Percentiles rank a stretch among this genome's conserved stretches.
Conservation (phyloP, 148 eudicot genomes). For the Fagopyrum homotropicum region DNA sequence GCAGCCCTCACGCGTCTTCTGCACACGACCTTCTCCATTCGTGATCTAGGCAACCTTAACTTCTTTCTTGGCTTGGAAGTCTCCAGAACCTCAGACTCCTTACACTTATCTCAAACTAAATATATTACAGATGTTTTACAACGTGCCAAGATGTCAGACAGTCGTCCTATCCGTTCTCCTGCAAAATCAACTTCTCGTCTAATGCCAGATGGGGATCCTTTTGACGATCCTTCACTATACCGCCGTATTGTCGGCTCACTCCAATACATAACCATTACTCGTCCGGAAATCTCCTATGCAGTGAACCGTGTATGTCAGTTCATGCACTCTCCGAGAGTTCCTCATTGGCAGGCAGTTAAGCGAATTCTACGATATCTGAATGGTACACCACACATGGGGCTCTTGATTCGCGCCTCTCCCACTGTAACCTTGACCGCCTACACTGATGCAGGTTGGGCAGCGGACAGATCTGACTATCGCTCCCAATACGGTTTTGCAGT, state of each 20-base stretch:
- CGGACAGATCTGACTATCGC: not conserved
- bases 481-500: not conserved
- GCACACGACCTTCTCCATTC: not conserved
- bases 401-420: not conserved
- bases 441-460: not conserved
- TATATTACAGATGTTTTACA: not conserved
- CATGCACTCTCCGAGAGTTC: not conserved
- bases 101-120: too few relatives aligned
- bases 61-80: not conserved
- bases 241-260: not conserved
- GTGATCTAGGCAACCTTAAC: not conserved
- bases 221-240: not conserved
- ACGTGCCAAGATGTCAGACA: not conserved
- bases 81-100: not conserved
- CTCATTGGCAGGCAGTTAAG: too few relatives aligned
- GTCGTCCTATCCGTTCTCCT: not conserved
- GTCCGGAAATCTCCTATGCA: not conserved
- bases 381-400: not conserved
- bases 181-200: not conserved
- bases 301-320: not conserved
- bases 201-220: not conserved
- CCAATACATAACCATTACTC: not conserved
- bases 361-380: not conserved
- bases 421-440: not conserved
- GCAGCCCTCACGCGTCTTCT: not conserved